Evolutionary conservation across 2,329 filamentous ascomycete genomes (phyloP).

Genomic region (Phyllosticta ampelicida): DNA sequence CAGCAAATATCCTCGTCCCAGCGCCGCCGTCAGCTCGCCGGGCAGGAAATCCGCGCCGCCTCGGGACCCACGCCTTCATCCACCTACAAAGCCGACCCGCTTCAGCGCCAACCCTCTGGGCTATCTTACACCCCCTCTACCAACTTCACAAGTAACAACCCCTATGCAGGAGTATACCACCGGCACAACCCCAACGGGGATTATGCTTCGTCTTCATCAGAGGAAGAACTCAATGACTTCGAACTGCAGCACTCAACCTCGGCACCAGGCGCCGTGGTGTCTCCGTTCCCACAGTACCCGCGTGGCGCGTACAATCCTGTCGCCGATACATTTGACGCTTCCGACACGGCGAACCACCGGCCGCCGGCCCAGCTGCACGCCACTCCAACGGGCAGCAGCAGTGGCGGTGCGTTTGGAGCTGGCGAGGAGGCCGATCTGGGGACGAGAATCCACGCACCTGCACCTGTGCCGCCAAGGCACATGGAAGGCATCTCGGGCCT

Average conservation of each 20-base stretch:
- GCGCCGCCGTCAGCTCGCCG: conserved; percentile 19
- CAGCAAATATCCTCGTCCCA: conserved; percentile 28
- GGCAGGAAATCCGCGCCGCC: conserved; percentile 17
- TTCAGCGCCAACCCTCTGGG: conserved; percentile 22
- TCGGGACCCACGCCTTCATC: conserved; percentile 7
- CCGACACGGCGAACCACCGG: conserved; percentile 27
- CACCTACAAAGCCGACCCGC: conserved; percentile 18
- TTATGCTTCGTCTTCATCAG: conserved; percentile 29
- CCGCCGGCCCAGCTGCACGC: conserved; percentile 19
- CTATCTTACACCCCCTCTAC: conserved; percentile 22
- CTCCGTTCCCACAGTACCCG: conserved; percentile 4
- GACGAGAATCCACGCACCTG: background rate
- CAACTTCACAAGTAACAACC: conserved; percentile 22
- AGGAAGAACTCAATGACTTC: conserved; percentile 26
- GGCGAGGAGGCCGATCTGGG: background rate
- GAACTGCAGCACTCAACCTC: conserved; percentile 19
- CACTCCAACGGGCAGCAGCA: conserved; percentile 20
- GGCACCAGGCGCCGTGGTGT: background rate
- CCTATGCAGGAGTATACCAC: conserved; percentile 18
- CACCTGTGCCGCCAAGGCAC: background rate
- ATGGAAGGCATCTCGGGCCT: background rate
- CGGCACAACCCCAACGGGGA: conserved; percentile 21
- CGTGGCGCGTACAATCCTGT: conserved; percentile 24
- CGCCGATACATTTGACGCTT: conserved; percentile 16
- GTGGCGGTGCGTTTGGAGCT: conserved; percentile 12